Evolutionary conservation across 2,329 filamentous ascomycete species (phyloP), one percentile per base, ranked within the genome.

Genomic region (Arthrobotrys pseudoclavata): DNA sequence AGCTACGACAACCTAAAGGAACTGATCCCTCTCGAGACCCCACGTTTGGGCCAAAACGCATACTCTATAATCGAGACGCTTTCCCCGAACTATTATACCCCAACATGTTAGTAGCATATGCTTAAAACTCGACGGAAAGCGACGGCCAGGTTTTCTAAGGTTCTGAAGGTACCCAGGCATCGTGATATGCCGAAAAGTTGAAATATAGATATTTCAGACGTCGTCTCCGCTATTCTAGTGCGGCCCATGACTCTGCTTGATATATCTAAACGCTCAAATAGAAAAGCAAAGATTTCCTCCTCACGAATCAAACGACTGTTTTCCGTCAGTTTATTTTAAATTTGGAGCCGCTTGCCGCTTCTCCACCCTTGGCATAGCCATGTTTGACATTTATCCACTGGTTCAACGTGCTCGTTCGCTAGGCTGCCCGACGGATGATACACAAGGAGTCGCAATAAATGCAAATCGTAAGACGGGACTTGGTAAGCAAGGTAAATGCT

Each of bases 1-100:
- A 81, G 91, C 90, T 68, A 79, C 75, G 37, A 79, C 75, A n/a
- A 74, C 55, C 20, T 79, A 66, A 55, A 24, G 55, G 37, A 67
- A 47, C 15, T 18, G 5, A 10, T 7, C 4, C 24, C 31, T 37
- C 31, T 57, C 29, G 9, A 22, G 52, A 40, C 40, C 31, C 13
- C 22, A 20, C 20, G 15, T 15, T 40, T 29, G n/a, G 47, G 60
- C 29, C 34, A 34, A 52, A 69, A 66, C 29, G 34, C 57, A 37
- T 57, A 50, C 20, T 45, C 6, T 1, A 45, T 45, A 26, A 45
- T 62, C 37, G 20, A 60, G 10, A 53, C 40, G 48, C 13, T 70
- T 55, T 48, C 42, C 26, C 20, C 40, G 57, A 69, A 50, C 13
- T 31, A 40, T 47, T 61, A 66, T 70, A 70, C 52, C 45, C 67